phyloP scores from a whole-genome alignment of 768 basidiomycete genomes.

The Phaeotremella skinneri region DNA sequence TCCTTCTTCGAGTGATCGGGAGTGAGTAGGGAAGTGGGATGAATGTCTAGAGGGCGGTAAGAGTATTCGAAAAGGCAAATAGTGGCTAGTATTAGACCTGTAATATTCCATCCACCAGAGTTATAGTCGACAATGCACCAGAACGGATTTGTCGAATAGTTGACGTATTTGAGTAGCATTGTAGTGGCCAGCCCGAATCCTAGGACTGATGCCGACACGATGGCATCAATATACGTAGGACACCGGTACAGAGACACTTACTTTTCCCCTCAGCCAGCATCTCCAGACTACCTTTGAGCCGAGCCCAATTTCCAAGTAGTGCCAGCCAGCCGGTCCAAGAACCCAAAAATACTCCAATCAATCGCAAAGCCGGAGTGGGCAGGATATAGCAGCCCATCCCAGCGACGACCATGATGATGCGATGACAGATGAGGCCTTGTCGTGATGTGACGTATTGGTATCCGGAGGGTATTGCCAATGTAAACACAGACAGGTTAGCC shows the following conservation, averaged over 20 bases:
- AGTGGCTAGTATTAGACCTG: slow-evolving; percentile 61
- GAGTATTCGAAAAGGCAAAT: slow-evolving; percentile 60
- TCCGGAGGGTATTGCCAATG: slow-evolving; percentile 59
- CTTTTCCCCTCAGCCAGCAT: slow-evolving; percentile 37
- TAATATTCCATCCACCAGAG: slow-evolving; percentile 69
- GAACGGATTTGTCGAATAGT: slow-evolving; percentile 79
- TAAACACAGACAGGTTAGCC: slow-evolving; percentile 65
- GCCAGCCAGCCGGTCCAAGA: slow-evolving; percentile 58
- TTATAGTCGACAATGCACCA: slow-evolving; percentile 72
- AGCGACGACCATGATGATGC: slow-evolving; percentile 56
- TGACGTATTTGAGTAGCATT: slow-evolving; percentile 69
- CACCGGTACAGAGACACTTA: slow-evolving; percentile 22
- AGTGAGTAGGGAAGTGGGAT: slow-evolving; percentile 23
- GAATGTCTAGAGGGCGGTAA: slow-evolving; percentile 20
- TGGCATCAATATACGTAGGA: slow-evolving; percentile 4
- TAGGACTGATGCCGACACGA: slow-evolving; percentile 56
- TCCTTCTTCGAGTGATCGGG: slow-evolving; percentile 3
- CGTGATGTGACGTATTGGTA: slow-evolving; percentile 57
- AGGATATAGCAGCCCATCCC: slow-evolving; percentile 59
- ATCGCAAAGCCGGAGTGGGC: slow-evolving; percentile 52
- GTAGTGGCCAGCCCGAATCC: slow-evolving; percentile 67
- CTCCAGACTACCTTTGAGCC: slow-evolving; percentile 47
- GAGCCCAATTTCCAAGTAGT: slow-evolving; percentile 61
- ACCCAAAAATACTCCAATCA: slow-evolving; percentile 62
- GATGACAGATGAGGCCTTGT: slow-evolving; percentile 58